These are phyloP conservation scores for Phytophthora multivora DNA, from an alignment of 352 stramenopile genomes.

Conservation along the genomic window DNA sequence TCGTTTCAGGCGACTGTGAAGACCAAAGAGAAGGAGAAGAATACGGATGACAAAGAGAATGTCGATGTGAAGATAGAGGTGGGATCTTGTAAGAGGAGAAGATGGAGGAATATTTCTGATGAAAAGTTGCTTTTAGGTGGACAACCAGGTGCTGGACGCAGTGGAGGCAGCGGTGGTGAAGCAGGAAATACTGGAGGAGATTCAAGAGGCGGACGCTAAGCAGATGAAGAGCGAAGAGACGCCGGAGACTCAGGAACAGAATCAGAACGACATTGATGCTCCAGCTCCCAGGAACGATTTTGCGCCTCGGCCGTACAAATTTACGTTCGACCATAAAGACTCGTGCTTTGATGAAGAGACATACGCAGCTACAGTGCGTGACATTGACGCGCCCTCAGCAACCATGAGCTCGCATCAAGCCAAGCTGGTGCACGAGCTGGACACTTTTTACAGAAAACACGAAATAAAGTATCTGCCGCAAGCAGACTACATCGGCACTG, in stretches of 20 bases:
- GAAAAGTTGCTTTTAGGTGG: conserved; percentile 4
- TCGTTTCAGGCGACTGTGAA: conserved; percentile 56
- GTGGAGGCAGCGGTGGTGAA: conserved; percentile 3
- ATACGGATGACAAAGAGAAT: conserved; percentile 18
- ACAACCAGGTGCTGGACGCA: conserved; percentile 10
- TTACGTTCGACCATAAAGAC: conserved; percentile 60
- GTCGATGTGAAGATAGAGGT: conserved; percentile 17
- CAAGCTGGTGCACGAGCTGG: conserved; percentile 69
- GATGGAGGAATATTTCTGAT: not conserved
- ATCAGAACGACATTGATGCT: conserved; percentile 3
- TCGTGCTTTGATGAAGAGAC: conserved; percentile 76
- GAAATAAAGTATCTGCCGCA: conserved; percentile 75
- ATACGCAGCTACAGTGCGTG: conserved; percentile 53
- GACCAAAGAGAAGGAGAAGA: conserved; percentile 9
- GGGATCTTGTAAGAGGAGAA: conserved; percentile 11
- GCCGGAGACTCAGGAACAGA: conserved; percentile 18
- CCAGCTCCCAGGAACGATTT: conserved; percentile 23
- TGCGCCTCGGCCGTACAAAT: conserved; percentile 55
- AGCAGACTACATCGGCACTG: conserved; percentile 63
- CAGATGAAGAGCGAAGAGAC: conserved; percentile 20
- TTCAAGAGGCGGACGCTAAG: conserved; percentile 2
- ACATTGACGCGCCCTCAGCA: conserved; percentile 59
- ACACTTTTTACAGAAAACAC: conserved; percentile 69
- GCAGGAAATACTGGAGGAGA: conserved; percentile 10
- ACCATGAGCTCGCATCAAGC: conserved; percentile 41